Base-by-base conservation (phyloP, 495 filamentous ascomycete genomes). In the Pseudotulostoma volvatum region DNA sequence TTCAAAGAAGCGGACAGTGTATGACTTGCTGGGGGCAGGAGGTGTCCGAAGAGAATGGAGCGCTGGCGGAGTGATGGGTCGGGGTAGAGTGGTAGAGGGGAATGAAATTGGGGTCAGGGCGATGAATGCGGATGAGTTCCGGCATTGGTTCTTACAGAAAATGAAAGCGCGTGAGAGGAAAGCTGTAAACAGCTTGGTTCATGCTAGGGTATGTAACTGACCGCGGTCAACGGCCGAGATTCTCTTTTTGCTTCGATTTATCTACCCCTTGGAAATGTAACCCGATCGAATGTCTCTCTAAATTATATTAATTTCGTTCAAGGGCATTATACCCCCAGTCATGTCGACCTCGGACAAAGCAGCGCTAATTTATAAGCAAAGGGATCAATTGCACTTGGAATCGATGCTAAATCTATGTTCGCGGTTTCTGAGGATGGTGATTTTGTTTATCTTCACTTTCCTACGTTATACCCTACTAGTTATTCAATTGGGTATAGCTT, bases 1-100 rank as follows among this genome's bases (percentile, higher is more conserved):
- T 40, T 63, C 66, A n/a, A 57, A 65, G 18, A 66, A 73, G 42
- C 59, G 71, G 31, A 47, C 55, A 5, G 68, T 72, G 1, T 77
- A 76, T 51, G 72, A 77, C 58, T 34, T 59, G 9, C 37, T 63
- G 5, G 68, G 69, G 3, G 47, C 47, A 4, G 63, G 66, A 37
- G 70, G 62, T 7, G 57, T 73, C 3, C 42, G 55, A 32, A 49
- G 47, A 23, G 59, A 70, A 52, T 69, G 62, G 62, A 45, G 50
- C 9, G 30, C 15, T n/a, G 30, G 21, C 1, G 61, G 62, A 17
- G 33, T 40, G 11, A 61, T 64, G 62, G 59, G 55, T n/a, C 18
- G 15, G 15, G 44, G 43, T 7, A 54, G 54, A 18, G 55, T 55
- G 37, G 55, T 44, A 18, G 41, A 55, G 38, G 44, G 32, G 11